Evolutionary conservation across 2,329 filamentous ascomycete genomes (phyloP).

Genomic region (Ophiostoma fasciatum): DNA sequence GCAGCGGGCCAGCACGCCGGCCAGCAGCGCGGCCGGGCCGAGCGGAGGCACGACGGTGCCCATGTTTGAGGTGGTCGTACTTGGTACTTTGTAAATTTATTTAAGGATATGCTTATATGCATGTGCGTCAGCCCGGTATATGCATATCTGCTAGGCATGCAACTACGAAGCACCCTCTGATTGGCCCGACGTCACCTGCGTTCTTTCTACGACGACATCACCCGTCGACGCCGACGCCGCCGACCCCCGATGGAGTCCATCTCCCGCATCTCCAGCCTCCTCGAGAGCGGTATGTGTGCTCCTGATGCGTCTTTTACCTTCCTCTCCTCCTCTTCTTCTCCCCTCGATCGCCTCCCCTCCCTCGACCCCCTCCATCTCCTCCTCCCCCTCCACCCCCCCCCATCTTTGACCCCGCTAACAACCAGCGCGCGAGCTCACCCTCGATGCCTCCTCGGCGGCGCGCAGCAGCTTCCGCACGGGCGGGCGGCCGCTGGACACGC

Average conservation of each 20-base stretch:
- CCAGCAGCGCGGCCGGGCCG: conserved; percentile 46
- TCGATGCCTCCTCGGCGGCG: conserved; percentile 89
- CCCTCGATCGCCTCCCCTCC: no score
- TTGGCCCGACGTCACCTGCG: no score
- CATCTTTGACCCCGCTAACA: background rate
- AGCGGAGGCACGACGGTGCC: conserved; percentile 32
- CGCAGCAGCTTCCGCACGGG: conserved; percentile 50
- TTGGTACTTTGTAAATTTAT: no score
- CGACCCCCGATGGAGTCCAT: conserved; percentile 98
- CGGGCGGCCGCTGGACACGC: conserved; percentile 50
- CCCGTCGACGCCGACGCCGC: no score
- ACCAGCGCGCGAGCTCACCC: conserved; percentile 86
- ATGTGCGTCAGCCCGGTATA: no score
- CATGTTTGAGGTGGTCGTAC: conserved; percentile 1
- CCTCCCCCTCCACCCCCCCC: conserved; percentile 1
- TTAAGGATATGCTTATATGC: no score
- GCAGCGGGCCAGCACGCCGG: conserved; percentile 44
- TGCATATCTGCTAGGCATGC: no score
- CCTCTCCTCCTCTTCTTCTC: no score
- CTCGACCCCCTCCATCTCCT: no score
- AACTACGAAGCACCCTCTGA: no score
- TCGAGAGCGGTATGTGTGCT: conserved; percentile 80
- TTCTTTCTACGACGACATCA: no score
- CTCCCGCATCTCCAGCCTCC: conserved; percentile 79
- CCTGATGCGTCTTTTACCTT: no score